Percentiles rank a stretch among this genome's conserved stretches.
These are phyloP conservation scores for Boletus edulis DNA, from an alignment of 768 basidiomycete species.

Conservation along the genomic window DNA sequence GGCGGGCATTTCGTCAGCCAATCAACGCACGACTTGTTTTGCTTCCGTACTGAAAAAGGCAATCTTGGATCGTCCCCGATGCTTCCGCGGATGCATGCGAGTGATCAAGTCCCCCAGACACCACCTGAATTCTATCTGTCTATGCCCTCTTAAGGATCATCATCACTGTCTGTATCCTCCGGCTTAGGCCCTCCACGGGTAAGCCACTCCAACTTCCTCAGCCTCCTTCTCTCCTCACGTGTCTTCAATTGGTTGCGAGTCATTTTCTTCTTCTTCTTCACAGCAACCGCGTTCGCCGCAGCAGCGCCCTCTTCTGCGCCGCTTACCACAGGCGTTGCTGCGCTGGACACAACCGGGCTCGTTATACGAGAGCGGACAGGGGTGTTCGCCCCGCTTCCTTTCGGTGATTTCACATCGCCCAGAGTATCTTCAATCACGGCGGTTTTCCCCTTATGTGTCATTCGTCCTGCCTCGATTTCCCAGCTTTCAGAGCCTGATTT, in stretches of 20 bases:
- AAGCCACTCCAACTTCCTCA: conserved; percentile 82
- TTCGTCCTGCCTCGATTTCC: conserved; percentile 82
- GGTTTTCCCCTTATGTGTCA: conserved; percentile 87
- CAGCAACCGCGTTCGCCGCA: conserved; percentile 34
- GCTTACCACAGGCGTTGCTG: conserved; percentile 75
- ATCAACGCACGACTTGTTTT: not conserved
- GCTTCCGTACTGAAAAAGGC: conserved; percentile 19
- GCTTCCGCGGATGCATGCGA: conserved; percentile 25
- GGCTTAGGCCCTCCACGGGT: conserved; percentile 78
- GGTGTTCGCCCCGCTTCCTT: conserved; percentile 69
- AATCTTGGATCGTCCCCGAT: conserved; percentile 32
- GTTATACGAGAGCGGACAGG: conserved; percentile 67
- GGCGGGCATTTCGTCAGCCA: not conserved
- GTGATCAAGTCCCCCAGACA: conserved; percentile 22
- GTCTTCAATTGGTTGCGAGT: conserved; percentile 90
- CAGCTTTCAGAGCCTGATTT: conserved; percentile 84
- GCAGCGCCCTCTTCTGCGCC: conserved; percentile 61
- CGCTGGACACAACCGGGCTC: conserved; percentile 66
- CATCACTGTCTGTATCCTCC: conserved; percentile 77
- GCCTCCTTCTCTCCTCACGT: conserved; percentile 78
- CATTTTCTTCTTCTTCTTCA: conserved; percentile 86
- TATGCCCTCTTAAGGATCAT: conserved; percentile 16
- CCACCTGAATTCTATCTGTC: conserved; percentile 5
- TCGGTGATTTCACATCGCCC: conserved; percentile 64
- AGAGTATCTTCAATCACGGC: conserved; percentile 85